A percentile compares a stretch with the other conserved stretches of the same genome.
phyloP scores from a whole-genome alignment of 345 rosid genomes.

The Gossypium thurberi region DNA sequence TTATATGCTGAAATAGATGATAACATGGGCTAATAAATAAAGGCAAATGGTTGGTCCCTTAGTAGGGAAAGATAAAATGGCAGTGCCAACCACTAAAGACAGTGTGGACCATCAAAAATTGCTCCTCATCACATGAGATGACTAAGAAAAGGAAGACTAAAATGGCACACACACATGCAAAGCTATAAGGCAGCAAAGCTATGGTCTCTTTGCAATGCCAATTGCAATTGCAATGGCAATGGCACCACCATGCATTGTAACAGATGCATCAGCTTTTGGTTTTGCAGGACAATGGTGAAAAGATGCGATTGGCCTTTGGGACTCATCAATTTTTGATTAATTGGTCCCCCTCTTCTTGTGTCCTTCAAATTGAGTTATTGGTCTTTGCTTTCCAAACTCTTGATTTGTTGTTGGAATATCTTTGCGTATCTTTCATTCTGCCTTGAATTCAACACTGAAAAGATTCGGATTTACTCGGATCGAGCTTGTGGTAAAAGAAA shows the following conservation, averaged over 20 bases:
- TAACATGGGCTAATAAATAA: not conserved
- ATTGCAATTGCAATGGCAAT: not conserved
- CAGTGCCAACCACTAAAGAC: slow-evolving; percentile 19
- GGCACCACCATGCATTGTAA: not conserved
- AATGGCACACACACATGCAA: not conserved
- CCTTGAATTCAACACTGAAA: not conserved
- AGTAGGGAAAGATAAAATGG: not conserved
- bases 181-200: not conserved
- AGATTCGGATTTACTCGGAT: not conserved
- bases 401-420: slow-evolving; percentile 12
- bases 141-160: slow-evolving; percentile 16
- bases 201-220: not conserved
- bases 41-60: slow-evolving; percentile 4
- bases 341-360: slow-evolving; percentile 12
- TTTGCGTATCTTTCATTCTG: not conserved
- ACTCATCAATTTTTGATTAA: not conserved
- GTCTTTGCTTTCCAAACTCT: slow-evolving; percentile 22
- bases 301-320: not conserved
- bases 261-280: not conserved
- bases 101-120: slow-evolving; percentile 23
- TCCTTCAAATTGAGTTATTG: not conserved
- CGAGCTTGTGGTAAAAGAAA: not conserved
- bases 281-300: slow-evolving; percentile 5
- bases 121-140: slow-evolving; percentile 24
- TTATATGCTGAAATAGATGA: not conserved